phyloP scores from a whole-genome alignment of 495 filamentous ascomycete genomes.

The Terfezia boudieri region DNA sequence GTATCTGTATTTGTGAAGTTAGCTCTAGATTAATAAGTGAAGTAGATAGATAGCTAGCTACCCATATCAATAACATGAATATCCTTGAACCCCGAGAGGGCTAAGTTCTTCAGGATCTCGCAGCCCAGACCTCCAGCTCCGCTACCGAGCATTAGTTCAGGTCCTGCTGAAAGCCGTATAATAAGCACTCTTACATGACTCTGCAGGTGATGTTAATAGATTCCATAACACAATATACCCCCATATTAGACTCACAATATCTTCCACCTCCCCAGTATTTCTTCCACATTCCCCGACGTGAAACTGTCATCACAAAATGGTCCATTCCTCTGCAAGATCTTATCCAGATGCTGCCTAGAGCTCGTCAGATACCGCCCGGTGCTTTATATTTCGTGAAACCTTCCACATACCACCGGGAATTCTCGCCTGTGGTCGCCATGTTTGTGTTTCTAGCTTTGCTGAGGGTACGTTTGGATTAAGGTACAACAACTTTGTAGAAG shows the following conservation, averaged over 20 bases:
- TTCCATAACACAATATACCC: not conserved
- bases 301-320: conserved; percentile 51
- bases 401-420: not conserved
- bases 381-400: not conserved
- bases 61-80: conserved; percentile 99
- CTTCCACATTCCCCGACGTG: conserved; percentile 37
- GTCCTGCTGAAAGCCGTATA: not conserved
- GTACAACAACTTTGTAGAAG: no score
- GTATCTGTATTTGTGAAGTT: conserved; percentile 37
- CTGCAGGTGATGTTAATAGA: conserved; percentile 14
- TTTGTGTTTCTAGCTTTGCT: no score
- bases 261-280: conserved; percentile 40
- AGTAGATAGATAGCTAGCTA: conserved; percentile 15
- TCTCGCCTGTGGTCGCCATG: not conserved
- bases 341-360: conserved; percentile 57
- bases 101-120: conserved; percentile 91
- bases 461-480: no score
- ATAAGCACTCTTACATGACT: conserved; percentile 25
- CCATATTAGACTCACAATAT: conserved; percentile 34
- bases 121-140: conserved; percentile 92
- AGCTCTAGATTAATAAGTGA: not conserved
- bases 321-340: conserved; percentile 48
- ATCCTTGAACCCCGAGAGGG: conserved; percentile 82
- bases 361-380: not conserved
- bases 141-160: conserved; percentile 26